Evolutionary conservation across 257 asterid species (phyloP).

Genomic region (Scutellaria barbata): DNA sequence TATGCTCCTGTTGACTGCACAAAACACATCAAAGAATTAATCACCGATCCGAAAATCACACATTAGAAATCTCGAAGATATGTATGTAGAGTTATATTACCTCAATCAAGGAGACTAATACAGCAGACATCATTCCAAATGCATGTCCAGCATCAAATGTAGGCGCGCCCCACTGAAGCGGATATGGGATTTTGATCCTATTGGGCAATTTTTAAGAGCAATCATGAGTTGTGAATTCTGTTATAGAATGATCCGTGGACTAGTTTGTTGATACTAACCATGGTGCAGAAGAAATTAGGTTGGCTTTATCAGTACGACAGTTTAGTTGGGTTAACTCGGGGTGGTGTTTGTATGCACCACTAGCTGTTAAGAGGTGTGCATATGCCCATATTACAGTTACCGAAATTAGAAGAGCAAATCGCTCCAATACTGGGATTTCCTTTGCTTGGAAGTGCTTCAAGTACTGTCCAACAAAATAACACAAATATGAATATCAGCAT

Average conservation of each 20-base stretch:
- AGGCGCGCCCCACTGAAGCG: slow-evolving; percentile 99
- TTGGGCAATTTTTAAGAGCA: background rate
- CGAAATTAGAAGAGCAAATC: slow-evolving; percentile 78
- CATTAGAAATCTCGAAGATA: background rate
- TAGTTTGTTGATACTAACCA: slow-evolving; percentile 55
- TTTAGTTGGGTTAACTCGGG: slow-evolving; percentile 72
- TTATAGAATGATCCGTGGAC: background rate
- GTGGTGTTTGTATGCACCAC: slow-evolving; percentile 91
- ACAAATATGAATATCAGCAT: background rate
- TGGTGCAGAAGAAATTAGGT: slow-evolving; percentile 86
- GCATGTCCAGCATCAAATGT: slow-evolving; percentile 97
- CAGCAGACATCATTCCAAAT: slow-evolving; percentile 98
- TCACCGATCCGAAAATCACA: background rate
- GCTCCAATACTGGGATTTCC: slow-evolving; percentile 73
- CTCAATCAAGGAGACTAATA: slow-evolving; percentile 90
- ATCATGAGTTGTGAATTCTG: background rate
- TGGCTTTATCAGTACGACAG: slow-evolving; percentile 84
- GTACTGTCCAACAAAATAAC: slow-evolving; percentile 53
- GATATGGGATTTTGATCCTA: slow-evolving; percentile 96
- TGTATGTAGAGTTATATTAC: slow-evolving; percentile 36
- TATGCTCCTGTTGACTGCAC: slow-evolving; percentile 96
- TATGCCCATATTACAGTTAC: slow-evolving; percentile 91
- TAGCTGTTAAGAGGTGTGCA: slow-evolving; percentile 92
- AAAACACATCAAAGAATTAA: background rate
- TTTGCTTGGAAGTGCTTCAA: slow-evolving; percentile 80